These are phyloP conservation scores for Suillus sp. DNA, from an alignment of 768 basidiomycete genomes.

Conservation along the genomic window DNA sequence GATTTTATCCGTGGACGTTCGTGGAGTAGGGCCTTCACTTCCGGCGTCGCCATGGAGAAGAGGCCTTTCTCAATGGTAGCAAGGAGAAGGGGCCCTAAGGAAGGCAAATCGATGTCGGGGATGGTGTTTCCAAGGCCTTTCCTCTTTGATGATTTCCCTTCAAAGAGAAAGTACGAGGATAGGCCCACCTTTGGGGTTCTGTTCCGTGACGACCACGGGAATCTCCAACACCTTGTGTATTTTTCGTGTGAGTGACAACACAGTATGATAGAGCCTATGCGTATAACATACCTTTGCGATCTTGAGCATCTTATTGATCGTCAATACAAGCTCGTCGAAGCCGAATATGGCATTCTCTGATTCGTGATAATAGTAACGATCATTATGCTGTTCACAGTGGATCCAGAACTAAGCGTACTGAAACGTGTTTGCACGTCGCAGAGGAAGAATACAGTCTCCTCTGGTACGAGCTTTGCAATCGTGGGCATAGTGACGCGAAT, in stretches of 20 bases:
- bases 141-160: conserved; percentile 6
- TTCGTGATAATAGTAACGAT: conserved; percentile 26
- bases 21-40: conserved; percentile 56
- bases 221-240: conserved; percentile 56
- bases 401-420: conserved; percentile 44
- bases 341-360: conserved; percentile 59
- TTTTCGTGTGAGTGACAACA: conserved; percentile 5
- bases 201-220: conserved; percentile 81
- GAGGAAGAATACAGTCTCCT: conserved; percentile 61
- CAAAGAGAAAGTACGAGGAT: not conserved
- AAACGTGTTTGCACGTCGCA: conserved; percentile 86
- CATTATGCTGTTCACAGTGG: not conserved
- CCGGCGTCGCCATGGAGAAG: conserved; percentile 84
- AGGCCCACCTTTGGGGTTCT: conserved; percentile 73
- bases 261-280: not conserved
- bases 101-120: conserved; percentile 56
- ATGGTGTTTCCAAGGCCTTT: conserved; percentile 71
- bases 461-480: conserved; percentile 41
- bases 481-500: conserved; percentile 21
- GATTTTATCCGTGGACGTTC: conserved; percentile 51
- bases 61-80: conserved; percentile 73
- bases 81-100: conserved; percentile 57
- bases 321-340: conserved; percentile 65
- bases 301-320: conserved; percentile 72
- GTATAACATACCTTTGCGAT: conserved; percentile 59